phyloP scores from a whole-genome alignment of 768 basidiomycete species.

The Kwoniella sp. region DNA sequence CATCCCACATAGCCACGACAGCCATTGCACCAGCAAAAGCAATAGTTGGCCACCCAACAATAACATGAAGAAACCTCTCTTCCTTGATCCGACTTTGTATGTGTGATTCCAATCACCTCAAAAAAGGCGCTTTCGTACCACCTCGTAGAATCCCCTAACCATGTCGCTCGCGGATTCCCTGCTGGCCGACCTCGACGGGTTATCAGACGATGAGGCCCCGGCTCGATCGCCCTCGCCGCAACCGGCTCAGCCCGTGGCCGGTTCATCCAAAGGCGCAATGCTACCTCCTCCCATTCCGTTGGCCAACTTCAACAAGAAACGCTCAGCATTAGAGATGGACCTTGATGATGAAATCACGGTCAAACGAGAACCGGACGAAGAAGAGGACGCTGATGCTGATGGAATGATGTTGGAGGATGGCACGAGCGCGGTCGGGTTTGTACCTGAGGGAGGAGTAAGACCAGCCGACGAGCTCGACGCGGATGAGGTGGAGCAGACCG shows the following conservation, averaged over 20 bases:
- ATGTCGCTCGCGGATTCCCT: slow-evolving; percentile 82
- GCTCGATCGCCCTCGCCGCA: slow-evolving; percentile 20
- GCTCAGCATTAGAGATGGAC: slow-evolving; percentile 58
- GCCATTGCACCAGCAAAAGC: no score
- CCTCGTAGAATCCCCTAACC: slow-evolving; percentile 4
- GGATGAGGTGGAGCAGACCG: slow-evolving; percentile 94
- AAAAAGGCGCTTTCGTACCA: background rate
- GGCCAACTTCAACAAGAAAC: slow-evolving; percentile 17
- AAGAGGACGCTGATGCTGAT: slow-evolving; percentile 58
- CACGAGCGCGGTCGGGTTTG: slow-evolving; percentile 38
- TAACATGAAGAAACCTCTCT: no score
- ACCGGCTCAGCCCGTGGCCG: slow-evolving; percentile 11
- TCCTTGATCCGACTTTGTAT: no score
- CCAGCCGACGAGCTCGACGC: slow-evolving; percentile 95
- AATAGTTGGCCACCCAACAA: no score
- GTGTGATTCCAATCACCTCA: no score
- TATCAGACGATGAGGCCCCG: slow-evolving; percentile 64
- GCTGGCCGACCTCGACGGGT: slow-evolving; percentile 84
- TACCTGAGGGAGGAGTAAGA: slow-evolving; percentile 70
- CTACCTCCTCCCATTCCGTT: slow-evolving; percentile 50
- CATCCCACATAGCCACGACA: no score
- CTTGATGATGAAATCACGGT: slow-evolving; percentile 64
- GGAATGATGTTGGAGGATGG: slow-evolving; percentile 70
- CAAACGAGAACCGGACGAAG: slow-evolving; percentile 59
- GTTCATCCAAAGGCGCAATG: slow-evolving; percentile 41